Evolutionary conservation across 108 stramenopile species (phyloP), one percentile per base, ranked within the genome.

Genomic region (Craspedostauros australis): DNA sequence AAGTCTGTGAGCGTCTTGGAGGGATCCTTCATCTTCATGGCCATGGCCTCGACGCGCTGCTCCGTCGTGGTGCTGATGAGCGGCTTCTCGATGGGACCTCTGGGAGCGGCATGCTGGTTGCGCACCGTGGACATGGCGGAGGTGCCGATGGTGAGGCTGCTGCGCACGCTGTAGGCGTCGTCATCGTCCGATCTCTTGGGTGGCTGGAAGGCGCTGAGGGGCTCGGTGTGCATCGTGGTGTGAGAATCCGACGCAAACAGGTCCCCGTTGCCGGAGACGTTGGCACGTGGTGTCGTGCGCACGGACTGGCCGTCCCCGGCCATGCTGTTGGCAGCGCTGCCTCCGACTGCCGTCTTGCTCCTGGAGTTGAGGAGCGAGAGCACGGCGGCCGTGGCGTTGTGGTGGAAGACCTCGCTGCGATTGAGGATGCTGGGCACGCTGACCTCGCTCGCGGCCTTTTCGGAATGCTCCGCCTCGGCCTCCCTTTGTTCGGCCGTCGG

Each of bases 21-120:
- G n/a, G 84, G 80, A 37, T 66, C 72, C 11, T 65, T 62, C 83
- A 84, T 78, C n/a, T 74, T 60, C 19, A 42, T 50, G n/a, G 68
- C 41, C 44, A 79, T 49, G 11, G 20, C 19, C 14, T 66, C 70
- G 34, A 70, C 16, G 2, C 31, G 40, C 4, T 39, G 49, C 30
- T 60, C 66, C 0, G 54, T 44, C 16, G 48, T 58, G n/a, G 41
- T 44, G 8, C 49, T 39, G 2, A 67, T 7, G 2, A 73, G 20
- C 12, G 59, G 60, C 36, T 61, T 52, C 21, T 43, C 57, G 18
- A 61, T 25, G 8, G 64, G 54, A 37, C 34, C 12, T 36, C 34
- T 12, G 12, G 34, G 11, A 36, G 9, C 34, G 34, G 34, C 12
- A 36, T 36, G 12, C 34, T 36, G 9, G 34, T 9, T 9, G 12